A percentile compares a stretch with the other conserved stretches of the same genome.
Evolutionary conservation across 192 early-diverging fungal species (phyloP).

Genomic region (Podila verticillata): DNA sequence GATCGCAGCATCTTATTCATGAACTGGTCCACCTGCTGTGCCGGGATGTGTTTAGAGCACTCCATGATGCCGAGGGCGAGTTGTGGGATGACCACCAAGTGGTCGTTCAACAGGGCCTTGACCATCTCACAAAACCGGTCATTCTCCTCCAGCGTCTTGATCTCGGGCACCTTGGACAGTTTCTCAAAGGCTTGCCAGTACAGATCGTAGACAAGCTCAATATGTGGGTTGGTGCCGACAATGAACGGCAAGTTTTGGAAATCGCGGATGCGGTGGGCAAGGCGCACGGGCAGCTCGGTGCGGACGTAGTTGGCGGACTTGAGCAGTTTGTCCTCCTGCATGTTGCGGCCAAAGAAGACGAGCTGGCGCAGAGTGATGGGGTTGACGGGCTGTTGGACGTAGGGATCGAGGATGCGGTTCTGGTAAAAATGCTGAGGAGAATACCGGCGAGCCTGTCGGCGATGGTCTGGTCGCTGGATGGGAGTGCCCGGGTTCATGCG

Average conservation of each 20-base stretch:
- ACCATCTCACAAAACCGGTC: slow-evolving; percentile 74
- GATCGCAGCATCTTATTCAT: slow-evolving; percentile 90
- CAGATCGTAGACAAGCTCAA: slow-evolving; percentile 83
- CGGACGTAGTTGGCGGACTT: slow-evolving; percentile 86
- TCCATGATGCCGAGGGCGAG: slow-evolving; percentile 87
- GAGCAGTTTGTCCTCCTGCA: slow-evolving; percentile 82
- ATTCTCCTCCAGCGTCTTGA: slow-evolving; percentile 84
- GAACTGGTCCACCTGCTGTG: slow-evolving; percentile 80
- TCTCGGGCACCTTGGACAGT: slow-evolving; percentile 72
- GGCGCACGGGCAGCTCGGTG: slow-evolving; percentile 86
- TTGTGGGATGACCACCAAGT: slow-evolving; percentile 82
- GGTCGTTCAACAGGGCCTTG: slow-evolving; percentile 70
- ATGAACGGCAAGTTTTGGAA: slow-evolving; percentile 95
- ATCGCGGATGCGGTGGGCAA: slow-evolving; percentile 87
- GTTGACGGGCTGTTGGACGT: slow-evolving; percentile 75
- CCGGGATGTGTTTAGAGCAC: slow-evolving; percentile 74
- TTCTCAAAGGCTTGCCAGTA: slow-evolving; percentile 85
- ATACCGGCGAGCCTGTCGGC: background rate
- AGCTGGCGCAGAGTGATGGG: slow-evolving; percentile 89
- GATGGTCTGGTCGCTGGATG: background rate
- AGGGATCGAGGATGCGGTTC: slow-evolving; percentile 85
- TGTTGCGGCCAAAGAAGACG: slow-evolving; percentile 85
- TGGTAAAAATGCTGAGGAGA: slow-evolving; percentile 79
- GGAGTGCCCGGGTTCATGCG: slow-evolving; percentile 1
- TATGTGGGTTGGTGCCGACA: slow-evolving; percentile 95